A percentile compares a stretch with the other conserved stretches of the same genome.
Evolutionary conservation across 2,329 filamentous ascomycete species (phyloP).

Genomic region (Beauveria medogensis): DNA sequence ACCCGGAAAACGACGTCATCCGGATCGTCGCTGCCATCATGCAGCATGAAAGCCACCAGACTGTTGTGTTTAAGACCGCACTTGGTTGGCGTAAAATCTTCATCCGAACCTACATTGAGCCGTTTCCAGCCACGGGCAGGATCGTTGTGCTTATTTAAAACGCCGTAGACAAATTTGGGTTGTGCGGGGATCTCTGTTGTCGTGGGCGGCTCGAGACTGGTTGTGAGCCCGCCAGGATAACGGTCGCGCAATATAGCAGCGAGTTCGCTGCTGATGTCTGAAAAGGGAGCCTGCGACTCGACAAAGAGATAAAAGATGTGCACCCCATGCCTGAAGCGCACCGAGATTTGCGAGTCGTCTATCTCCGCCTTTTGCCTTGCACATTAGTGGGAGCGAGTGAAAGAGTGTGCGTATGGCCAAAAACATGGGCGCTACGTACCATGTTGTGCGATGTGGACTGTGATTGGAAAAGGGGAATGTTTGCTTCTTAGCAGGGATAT

Average conservation of each 20-base stretch:
- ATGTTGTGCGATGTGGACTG: not conserved
- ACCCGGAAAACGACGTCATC: conserved; percentile 36
- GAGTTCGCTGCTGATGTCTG: conserved; percentile 49
- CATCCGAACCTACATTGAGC: conserved; percentile 29
- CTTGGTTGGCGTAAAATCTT: conserved; percentile 30
- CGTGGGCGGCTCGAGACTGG: conserved; percentile 23
- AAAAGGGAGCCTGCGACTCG: conserved; percentile 48
- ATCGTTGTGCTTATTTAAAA: conserved; percentile 37
- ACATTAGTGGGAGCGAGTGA: not conserved
- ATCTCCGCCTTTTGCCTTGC: conserved; percentile 17
- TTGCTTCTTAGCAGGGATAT: not conserved
- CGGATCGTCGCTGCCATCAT: conserved; percentile 29
- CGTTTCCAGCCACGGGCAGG: conserved; percentile 41
- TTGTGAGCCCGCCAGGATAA: conserved; percentile 45
- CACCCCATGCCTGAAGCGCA: conserved; percentile 66
- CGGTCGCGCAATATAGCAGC: conserved; percentile 48
- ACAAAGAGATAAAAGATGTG: conserved; percentile 64
- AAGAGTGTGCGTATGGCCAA: not conserved
- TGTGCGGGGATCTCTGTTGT: conserved; percentile 32
- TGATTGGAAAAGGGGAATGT: not conserved
- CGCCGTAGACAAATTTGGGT: conserved; percentile 38
- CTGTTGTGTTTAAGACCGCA: conserved; percentile 39
- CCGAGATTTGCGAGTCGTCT: conserved; percentile 48
- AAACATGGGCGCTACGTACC: not conserved
- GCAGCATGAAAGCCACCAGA: conserved; percentile 42